A percentile compares a stretch with the other conserved stretches of the same genome.
Evolutionary conservation across 2,329 filamentous ascomycete genomes (phyloP).

Genomic region (Xylaria sp.): DNA sequence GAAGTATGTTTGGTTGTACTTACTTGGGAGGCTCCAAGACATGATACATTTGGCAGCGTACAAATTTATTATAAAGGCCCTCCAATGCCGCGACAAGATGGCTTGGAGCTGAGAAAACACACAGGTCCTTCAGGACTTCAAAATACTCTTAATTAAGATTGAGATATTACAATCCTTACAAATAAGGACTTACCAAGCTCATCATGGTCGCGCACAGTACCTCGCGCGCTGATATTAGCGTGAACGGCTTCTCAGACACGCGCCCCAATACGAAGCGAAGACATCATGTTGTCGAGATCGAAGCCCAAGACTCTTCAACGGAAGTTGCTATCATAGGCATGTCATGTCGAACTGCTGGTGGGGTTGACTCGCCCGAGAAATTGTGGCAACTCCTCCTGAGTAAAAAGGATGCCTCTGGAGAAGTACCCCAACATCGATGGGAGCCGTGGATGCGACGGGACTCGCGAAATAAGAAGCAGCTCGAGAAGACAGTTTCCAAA

Average conservation of each 20-base stretch:
- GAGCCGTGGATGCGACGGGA: slow-evolving; percentile 36
- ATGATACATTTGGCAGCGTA: neutral
- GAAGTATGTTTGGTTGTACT: neutral
- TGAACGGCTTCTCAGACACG: neutral
- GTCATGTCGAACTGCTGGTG: slow-evolving; percentile 37
- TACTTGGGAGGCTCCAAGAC: neutral
- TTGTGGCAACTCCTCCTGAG: slow-evolving; percentile 35
- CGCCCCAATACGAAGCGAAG: neutral
- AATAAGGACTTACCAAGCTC: neutral
- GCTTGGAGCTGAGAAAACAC: neutral
- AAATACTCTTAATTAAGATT: neutral
- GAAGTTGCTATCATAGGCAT: slow-evolving; percentile 39
- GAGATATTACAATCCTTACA: neutral
- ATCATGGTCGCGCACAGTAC: slow-evolving; percentile 21
- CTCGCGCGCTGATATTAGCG: neutral
- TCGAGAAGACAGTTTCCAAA: slow-evolving; percentile 35
- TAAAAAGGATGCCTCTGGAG: slow-evolving; percentile 33
- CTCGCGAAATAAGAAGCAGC: slow-evolving; percentile 34
- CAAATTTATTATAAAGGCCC: neutral
- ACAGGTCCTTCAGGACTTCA: neutral
- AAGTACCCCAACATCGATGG: slow-evolving; percentile 36
- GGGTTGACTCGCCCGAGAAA: slow-evolving; percentile 33
- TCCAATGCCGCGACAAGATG: neutral
- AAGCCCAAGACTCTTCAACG: neutral
- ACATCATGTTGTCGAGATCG: neutral